Conservation (phyloP, 176 grass and related monocot species). For the Oryza meyeriana region DNA sequence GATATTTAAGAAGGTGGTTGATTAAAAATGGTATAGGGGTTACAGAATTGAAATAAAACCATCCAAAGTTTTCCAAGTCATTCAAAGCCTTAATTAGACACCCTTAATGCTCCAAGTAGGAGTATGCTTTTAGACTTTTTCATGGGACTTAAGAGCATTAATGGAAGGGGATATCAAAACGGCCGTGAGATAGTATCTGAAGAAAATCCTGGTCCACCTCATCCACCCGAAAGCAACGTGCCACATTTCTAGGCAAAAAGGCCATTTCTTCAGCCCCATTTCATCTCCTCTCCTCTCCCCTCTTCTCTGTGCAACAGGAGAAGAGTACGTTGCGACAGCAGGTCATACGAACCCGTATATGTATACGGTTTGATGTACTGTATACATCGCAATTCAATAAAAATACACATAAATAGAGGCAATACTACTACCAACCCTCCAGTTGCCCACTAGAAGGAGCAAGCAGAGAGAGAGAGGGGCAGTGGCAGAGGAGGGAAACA, state of each 20-base stretch:
- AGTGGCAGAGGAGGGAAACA: background rate
- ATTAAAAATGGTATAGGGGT: background rate
- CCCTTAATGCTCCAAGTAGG: background rate
- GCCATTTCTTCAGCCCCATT: slow-evolving; percentile 3
- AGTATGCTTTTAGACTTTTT: background rate
- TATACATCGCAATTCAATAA: background rate
- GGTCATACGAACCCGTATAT: background rate
- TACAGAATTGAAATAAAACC: background rate
- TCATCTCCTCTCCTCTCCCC: background rate
- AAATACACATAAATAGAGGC: slow-evolving; percentile 42
- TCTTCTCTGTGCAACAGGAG: background rate
- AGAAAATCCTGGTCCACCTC: slow-evolving; percentile 28
- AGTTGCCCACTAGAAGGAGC: slow-evolving; percentile 26
- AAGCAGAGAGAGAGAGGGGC: background rate
- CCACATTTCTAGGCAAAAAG: slow-evolving; percentile 15
- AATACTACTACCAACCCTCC: slow-evolving; percentile 3
- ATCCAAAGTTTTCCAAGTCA: background rate
- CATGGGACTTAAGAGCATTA: slow-evolving; percentile 27
- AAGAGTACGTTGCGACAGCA: background rate
- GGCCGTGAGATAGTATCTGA: background rate
- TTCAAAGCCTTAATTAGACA: background rate
- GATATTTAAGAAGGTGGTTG: background rate
- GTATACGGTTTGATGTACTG: background rate
- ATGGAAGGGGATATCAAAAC: background rate
- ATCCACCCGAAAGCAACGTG: slow-evolving; percentile 37